phyloP scores from a whole-genome alignment of 441 rosid genomes.

The Erodium chrysanthum region DNA sequence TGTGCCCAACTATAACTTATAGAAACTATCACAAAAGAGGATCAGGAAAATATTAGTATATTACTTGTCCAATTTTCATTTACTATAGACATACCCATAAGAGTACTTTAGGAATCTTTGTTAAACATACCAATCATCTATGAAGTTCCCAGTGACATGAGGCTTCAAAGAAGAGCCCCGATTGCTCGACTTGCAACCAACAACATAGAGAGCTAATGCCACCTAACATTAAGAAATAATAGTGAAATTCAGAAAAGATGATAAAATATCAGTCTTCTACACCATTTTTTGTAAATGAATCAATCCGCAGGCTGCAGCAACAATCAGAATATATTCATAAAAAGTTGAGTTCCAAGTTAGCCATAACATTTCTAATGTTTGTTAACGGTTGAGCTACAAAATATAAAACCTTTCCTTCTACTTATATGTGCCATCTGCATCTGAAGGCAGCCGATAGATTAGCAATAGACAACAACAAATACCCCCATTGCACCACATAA shows the following conservation, averaged over 20 bases:
- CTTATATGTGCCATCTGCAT: no score
- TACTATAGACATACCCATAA: background rate
- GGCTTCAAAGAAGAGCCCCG: slow-evolving; percentile 69
- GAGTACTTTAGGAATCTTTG: background rate
- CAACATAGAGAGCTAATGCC: slow-evolving; percentile 41
- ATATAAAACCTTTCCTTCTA: no score
- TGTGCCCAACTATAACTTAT: background rate
- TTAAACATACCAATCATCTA: slow-evolving; percentile 59
- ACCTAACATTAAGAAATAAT: slow-evolving; percentile 34
- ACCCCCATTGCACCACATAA: no score
- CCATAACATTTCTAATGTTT: no score
- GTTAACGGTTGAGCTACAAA: no score
- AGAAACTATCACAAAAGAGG: background rate
- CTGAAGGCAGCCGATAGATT: no score
- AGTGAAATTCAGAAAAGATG: slow-evolving; percentile 3
- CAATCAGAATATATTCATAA: no score
- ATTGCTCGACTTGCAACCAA: slow-evolving; percentile 50
- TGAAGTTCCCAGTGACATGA: slow-evolving; percentile 56
- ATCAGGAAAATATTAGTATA: background rate
- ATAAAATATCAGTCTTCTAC: slow-evolving; percentile 1
- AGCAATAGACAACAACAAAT: no score
- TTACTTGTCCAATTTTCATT: background rate
- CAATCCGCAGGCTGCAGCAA: background rate
- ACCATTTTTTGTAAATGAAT: background rate
- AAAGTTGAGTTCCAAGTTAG: no score